A percentile compares a stretch with the other conserved stretches of the same genome.
These are phyloP conservation scores for Cladosporium sp. DNA, from an alignment of 2,329 filamentous ascomycete species.

Conservation along the genomic window DNA sequence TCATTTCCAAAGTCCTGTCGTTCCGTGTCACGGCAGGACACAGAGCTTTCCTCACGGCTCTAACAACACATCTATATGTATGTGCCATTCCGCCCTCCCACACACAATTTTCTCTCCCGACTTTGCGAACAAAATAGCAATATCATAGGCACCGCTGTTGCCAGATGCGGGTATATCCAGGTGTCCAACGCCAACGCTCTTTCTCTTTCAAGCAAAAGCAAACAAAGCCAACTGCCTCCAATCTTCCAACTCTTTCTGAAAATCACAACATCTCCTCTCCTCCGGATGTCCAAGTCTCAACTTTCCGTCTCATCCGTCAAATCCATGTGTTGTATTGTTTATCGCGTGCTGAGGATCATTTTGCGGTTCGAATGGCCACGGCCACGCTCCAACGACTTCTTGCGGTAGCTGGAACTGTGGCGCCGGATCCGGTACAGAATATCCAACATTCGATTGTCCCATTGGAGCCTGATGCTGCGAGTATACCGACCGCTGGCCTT, in stretches of 20 bases:
- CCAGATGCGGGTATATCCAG: slow-evolving; percentile 4
- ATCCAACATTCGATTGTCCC: not conserved
- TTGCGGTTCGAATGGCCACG: slow-evolving; percentile 31
- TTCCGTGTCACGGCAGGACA: too few relatives aligned
- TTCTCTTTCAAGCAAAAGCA: not conserved
- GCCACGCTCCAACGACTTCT: slow-evolving; percentile 39
- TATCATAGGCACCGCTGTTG: slow-evolving; percentile 3
- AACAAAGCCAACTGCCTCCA: too few relatives aligned
- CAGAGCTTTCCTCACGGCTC: too few relatives aligned
- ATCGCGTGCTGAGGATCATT: slow-evolving; percentile 7
- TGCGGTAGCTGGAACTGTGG: slow-evolving; percentile 38
- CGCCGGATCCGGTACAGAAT: slow-evolving; percentile 8
- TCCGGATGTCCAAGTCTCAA: too few relatives aligned
- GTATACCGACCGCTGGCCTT: slow-evolving; percentile 1
- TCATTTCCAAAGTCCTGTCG: too few relatives aligned
- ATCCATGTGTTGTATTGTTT: not conserved
- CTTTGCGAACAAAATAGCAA: not conserved
- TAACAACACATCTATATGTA: too few relatives aligned
- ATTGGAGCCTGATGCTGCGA: slow-evolving; percentile 3
- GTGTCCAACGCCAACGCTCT: not conserved
- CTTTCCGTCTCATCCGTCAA: not conserved
- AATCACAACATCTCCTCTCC: too few relatives aligned
- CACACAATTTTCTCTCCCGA: too few relatives aligned
- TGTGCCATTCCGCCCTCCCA: too few relatives aligned
- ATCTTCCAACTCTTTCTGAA: too few relatives aligned